Percentiles rank a stretch among this genome's conserved stretches.
These are phyloP conservation scores for Exophiala oligosperma DNA, from an alignment of 2,329 filamentous ascomycete genomes.

Conservation along the genomic window DNA sequence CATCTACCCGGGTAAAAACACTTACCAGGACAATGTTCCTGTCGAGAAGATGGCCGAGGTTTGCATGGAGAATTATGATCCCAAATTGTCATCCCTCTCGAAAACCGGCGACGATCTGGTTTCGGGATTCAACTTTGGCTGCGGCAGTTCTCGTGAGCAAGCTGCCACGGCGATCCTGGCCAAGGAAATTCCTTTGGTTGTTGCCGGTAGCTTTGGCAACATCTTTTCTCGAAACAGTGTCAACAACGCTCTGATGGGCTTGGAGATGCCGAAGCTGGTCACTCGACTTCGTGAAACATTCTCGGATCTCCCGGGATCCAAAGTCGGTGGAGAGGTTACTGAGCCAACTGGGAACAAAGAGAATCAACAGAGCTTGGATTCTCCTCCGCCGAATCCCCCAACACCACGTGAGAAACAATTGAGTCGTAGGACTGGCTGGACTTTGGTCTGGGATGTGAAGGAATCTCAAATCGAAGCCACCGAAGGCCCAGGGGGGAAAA, in stretches of 20 bases:
- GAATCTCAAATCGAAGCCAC: slow-evolving; percentile 69
- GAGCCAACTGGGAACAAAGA: slow-evolving; percentile 46
- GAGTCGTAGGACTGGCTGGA: slow-evolving; percentile 81
- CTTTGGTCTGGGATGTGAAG: slow-evolving; percentile 75
- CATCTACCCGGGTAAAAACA: slow-evolving; percentile 79
- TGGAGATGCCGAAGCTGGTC: slow-evolving; percentile 40
- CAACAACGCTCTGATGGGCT: slow-evolving; percentile 41
- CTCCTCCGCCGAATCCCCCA: slow-evolving; percentile 46
- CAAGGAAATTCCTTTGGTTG: slow-evolving; percentile 75
- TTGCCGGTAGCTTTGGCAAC: slow-evolving; percentile 78
- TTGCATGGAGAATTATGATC: slow-evolving; percentile 93
- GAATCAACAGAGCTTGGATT: slow-evolving; percentile 49
- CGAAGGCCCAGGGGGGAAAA: slow-evolving; percentile 66
- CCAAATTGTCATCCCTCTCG: slow-evolving; percentile 63
- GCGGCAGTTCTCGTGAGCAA: slow-evolving; percentile 78
- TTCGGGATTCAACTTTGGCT: slow-evolving; percentile 85
- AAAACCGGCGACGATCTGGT: slow-evolving; percentile 78
- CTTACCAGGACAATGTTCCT: slow-evolving; percentile 79
- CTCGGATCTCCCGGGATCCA: slow-evolving; percentile 43
- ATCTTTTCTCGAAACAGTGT: slow-evolving; percentile 69
- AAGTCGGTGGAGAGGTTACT: slow-evolving; percentile 38
- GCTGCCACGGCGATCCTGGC: slow-evolving; percentile 85
- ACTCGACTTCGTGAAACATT: slow-evolving; percentile 37
- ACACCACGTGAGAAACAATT: slow-evolving; percentile 53
- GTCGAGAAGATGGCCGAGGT: slow-evolving; percentile 80